Base-by-base conservation (phyloP, 2,329 filamentous ascomycete species). In the Penicillium freii region DNA sequence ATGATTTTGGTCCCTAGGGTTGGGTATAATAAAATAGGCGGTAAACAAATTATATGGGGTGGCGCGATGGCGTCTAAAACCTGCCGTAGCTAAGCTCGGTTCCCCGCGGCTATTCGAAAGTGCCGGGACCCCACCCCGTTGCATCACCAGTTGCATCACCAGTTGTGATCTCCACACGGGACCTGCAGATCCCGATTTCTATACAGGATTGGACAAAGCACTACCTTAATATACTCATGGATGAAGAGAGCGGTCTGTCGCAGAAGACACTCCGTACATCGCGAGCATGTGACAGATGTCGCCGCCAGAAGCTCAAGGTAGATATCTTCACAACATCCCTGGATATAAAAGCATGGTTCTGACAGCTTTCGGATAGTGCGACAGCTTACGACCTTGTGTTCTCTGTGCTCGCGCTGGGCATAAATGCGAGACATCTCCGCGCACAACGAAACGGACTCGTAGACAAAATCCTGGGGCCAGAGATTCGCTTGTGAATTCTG, bases 381-480 rank as follows among this genome's bases (percentile, higher is more conserved):
- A 69, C 88, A 82, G 9, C 85, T 86, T 0, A 84, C 86, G 11
- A 78, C 80, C 64, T 10, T 66, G 64, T 39, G 54, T 59, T 3
- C 54, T 65, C 1, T 66, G 64, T 40, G 48, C 58, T 21, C 62
- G 58, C 17, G 56, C 62, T 25, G 51, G 56, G 11, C 51, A 52
- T 29, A 50, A 62, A 57, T 66, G 64, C 31, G 58, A 65, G 43
- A 59, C 64, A n/a, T 52, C 53, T 10, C 51, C 48, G 36, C 50
- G 55, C 44, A 40, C 40, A 33, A n/a, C 40, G 17, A 44, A 39
- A 39, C 38, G 51, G 27, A 42, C 47, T 17, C 39, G 49, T 25
- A 39, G 47, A 11, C 52, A 39, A 25, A 40, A 39, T 1, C 9
- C 19, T 38, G 15, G 6, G 3, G 36, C 5, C 21, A 45, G 33